These are phyloP conservation scores for Pestalotiopsis sp. DNA, from an alignment of 2,329 filamentous ascomycete genomes.

Conservation along the genomic window DNA sequence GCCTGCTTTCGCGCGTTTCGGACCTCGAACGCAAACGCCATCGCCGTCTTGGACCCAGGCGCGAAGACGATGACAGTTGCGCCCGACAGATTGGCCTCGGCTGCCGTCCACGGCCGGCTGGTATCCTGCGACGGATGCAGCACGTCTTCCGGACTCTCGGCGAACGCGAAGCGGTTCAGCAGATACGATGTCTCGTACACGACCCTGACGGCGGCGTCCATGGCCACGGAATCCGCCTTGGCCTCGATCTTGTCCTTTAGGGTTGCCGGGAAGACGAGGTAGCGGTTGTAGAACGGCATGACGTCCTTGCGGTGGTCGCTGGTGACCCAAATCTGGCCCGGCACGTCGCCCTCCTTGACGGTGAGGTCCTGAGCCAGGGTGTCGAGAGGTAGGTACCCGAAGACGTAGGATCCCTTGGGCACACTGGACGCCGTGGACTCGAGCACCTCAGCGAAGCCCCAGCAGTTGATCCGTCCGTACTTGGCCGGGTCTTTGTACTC, in stretches of 20 bases:
- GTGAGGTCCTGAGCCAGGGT: constrained; percentile 39
- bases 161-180: constrained; percentile 35
- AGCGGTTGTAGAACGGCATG: constrained; percentile 50
- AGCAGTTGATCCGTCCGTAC: constrained; percentile 52
- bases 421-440: constrained; percentile 41
- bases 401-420: constrained; percentile 37
- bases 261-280: constrained; percentile 24
- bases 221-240: constrained; percentile 23
- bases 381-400: constrained; percentile 47
- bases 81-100: constrained; percentile 34
- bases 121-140: constrained; percentile 21
- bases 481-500: constrained; percentile 36
- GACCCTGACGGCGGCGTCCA: constrained; percentile 27
- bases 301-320: constrained; percentile 38
- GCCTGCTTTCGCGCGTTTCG: constrained; percentile 8
- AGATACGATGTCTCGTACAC: constrained; percentile 34
- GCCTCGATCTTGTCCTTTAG: constrained; percentile 19
- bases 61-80: constrained; percentile 36
- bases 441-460: constrained; percentile 48
- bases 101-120: constrained; percentile 26
- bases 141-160: constrained; percentile 23
- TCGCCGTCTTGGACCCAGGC: constrained; percentile 31
- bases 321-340: constrained; percentile 39
- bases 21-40: constrained; percentile 24
- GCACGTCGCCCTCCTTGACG: constrained; percentile 29